Evolutionary conservation across 2,329 filamentous ascomycete species (phyloP), one percentile per base, ranked within the genome.

Genomic region (Ceratocystis destructans): DNA sequence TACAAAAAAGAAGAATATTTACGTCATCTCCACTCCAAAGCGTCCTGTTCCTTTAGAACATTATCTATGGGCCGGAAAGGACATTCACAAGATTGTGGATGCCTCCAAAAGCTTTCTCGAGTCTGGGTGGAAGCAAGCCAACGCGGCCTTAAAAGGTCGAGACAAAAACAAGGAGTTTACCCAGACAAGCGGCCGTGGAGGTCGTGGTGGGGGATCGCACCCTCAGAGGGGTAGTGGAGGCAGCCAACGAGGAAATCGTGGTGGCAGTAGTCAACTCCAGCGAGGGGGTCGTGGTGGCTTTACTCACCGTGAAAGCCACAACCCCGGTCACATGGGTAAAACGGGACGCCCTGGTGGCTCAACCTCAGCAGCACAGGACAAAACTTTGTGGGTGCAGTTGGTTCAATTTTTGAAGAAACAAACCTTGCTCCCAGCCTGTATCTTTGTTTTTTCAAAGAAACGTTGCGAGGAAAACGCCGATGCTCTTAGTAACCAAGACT

Each of bases 401-500:
- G 91, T 99, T 2, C 90, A 96, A 72, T 91, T 90, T 75, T 80
- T 99, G 65, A 89, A 87, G 71, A 96, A 96, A 75, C 85, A 91
- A 64, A 90, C 85, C 62, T 80, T 99, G 3, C 82, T 99, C 2
- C 94, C 94, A 0, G 90, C 89, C 7, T 97, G 93, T 74, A 96
- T 99, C 70, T 99, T 99, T 73, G 93, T 99, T 66, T 99, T 99
- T 76, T 99, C 94, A 2, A 99, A 97, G 78, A 96, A 94, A 76
- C 82, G 94, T 64, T 97, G 94, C 72, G 94, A 99, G 75, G 91
- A 97, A 73, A 99, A 97, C 74, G 94, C 94, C 0, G 90, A 96
- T 73, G 93, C 94, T 0, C 80, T 99, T 25, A 93, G 89, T 69
- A 97, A 96, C 72, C 87, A 96, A 70, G 94, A 99, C 73, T 97